Evolutionary conservation across 208 protist species (phyloP).

Genomic region (Trichomonas tenax): DNA sequence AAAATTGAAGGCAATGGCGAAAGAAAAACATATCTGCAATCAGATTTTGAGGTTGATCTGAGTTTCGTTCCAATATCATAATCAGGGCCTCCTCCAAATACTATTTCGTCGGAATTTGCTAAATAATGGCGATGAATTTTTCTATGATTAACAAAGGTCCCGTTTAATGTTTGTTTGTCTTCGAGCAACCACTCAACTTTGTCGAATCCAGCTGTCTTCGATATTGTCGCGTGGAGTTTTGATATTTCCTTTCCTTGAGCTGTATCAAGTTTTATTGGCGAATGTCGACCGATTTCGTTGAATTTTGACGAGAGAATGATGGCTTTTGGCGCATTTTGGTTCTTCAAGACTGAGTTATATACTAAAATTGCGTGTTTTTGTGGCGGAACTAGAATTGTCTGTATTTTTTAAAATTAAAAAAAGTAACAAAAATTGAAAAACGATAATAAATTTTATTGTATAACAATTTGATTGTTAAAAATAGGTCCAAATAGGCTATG

Average conservation of each 20-base stretch:
- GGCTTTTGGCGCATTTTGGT: background rate
- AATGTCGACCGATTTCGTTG: background rate
- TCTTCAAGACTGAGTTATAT: background rate
- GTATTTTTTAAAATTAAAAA: background rate
- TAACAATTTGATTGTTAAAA: no score
- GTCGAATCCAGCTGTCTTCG: no score
- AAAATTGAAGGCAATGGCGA: background rate
- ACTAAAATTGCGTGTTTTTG: background rate
- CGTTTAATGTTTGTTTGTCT: background rate
- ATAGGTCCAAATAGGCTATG: no score
- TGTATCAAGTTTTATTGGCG: background rate
- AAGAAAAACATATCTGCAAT: background rate
- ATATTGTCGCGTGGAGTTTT: background rate
- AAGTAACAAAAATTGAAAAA: background rate
- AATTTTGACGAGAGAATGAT: background rate
- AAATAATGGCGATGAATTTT: background rate
- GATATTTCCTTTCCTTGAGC: background rate
- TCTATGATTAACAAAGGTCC: conserved; percentile 5
- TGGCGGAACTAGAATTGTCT: background rate
- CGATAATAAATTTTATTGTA: background rate
- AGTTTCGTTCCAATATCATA: background rate
- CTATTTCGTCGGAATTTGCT: background rate
- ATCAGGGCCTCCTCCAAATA: background rate
- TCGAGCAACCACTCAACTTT: background rate
- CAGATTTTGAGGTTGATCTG: background rate